Percentiles rank a stretch among this genome's conserved stretches.
phyloP scores from a whole-genome alignment of 1,284 basidiomycete species.

The Pyrrhoderma noxium region DNA sequence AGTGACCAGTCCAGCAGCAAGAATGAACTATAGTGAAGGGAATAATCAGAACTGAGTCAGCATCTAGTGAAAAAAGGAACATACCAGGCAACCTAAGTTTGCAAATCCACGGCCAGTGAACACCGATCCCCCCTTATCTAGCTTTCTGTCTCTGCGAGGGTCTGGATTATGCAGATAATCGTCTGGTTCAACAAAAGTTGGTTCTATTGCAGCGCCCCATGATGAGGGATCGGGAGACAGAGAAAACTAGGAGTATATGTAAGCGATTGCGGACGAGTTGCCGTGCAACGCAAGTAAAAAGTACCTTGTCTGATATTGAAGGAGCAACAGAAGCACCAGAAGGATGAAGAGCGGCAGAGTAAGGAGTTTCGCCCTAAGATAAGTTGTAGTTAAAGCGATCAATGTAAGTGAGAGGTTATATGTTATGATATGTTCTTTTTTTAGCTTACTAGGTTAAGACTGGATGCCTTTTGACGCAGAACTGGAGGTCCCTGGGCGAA shows the following conservation, averaged over 20 bases:
- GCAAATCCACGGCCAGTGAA: conserved; percentile 66
- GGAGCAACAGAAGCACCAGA: conserved; percentile 22
- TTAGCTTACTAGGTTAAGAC: conserved; percentile 35
- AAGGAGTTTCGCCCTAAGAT: conserved; percentile 39
- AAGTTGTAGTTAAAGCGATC: conserved; percentile 13
- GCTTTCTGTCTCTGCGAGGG: conserved; percentile 58
- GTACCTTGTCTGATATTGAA: conserved; percentile 35
- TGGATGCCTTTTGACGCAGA: conserved; percentile 31
- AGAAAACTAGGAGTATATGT: conserved; percentile 44
- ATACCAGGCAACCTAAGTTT: conserved; percentile 67
- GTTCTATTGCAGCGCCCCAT: conserved; percentile 61
- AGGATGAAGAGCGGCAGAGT: conserved; percentile 26
- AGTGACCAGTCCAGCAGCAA: conserved; percentile 52
- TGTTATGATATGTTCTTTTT: too few relatives aligned
- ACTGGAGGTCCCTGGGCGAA: conserved; percentile 34
- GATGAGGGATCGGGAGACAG: conserved; percentile 61
- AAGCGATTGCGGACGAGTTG: conserved; percentile 23
- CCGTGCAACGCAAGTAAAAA: neutral
- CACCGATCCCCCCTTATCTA: conserved; percentile 53
- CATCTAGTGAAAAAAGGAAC: neutral
- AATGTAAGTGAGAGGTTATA: conserved; percentile 10
- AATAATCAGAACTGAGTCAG: neutral
- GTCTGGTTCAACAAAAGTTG: conserved; percentile 51
- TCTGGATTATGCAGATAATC: conserved; percentile 72
- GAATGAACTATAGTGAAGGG: conserved; percentile 31